Evolutionary conservation across 257 asterid species (phyloP).

Genomic region (Salvia hispanica): DNA sequence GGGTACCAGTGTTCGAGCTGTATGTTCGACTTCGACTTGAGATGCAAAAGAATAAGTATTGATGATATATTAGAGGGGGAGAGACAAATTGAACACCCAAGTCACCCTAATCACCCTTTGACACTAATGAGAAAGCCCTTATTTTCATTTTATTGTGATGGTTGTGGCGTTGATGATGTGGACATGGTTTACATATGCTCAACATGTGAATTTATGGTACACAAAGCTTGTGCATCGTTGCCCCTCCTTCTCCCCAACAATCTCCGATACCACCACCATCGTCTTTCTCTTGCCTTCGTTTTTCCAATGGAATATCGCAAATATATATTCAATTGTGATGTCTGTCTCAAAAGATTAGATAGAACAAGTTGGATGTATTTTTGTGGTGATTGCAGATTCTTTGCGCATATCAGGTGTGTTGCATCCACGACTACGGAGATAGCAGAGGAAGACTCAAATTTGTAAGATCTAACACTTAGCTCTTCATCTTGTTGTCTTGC

Average conservation of each 20-base stretch:
- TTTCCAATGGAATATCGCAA: background rate
- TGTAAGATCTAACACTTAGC: no score
- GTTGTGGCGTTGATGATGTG: background rate
- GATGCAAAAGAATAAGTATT: background rate
- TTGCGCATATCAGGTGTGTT: conserved; percentile 9
- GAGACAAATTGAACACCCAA: background rate
- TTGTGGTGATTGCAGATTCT: conserved; percentile 19
- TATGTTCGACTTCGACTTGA: background rate
- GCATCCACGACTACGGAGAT: background rate
- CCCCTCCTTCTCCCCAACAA: background rate
- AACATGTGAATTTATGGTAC: background rate
- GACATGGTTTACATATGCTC: conserved; percentile 21
- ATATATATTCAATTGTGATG: background rate
- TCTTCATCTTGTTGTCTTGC: no score
- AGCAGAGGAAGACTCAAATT: background rate
- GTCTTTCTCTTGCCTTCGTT: background rate
- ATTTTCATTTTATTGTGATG: background rate
- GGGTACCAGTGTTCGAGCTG: background rate
- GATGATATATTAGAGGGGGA: background rate
- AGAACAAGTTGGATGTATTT: background rate
- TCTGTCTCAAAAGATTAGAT: background rate
- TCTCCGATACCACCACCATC: background rate
- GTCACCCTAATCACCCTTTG: conserved; percentile 10
- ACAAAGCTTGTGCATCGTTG: background rate
- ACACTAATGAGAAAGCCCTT: conserved; percentile 4